phyloP scores from a whole-genome alignment of 768 basidiomycete genomes.

The Pleurotus sapidus region DNA sequence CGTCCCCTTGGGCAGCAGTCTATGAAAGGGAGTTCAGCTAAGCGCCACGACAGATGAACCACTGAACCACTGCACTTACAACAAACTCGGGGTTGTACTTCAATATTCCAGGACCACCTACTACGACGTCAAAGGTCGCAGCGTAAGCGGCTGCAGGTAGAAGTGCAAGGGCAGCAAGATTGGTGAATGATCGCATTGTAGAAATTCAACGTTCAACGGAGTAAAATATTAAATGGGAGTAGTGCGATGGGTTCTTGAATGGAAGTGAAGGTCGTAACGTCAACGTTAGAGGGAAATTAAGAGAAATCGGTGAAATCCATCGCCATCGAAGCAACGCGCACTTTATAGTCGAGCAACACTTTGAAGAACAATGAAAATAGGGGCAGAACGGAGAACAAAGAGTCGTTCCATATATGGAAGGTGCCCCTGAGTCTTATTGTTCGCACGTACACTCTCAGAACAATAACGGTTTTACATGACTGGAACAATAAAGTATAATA shows the following conservation, averaged over 20 bases:
- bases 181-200: background rate
- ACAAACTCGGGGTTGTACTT: constrained; percentile 38
- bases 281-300: constrained; percentile 1
- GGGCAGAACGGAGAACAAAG: background rate
- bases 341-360: background rate
- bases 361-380: background rate
- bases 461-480: background rate
- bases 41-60: background rate
- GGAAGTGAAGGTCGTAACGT: constrained; percentile 4
- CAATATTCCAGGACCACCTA: constrained; percentile 43
- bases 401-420: background rate
- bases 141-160: constrained; percentile 15
- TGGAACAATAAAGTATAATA: background rate
- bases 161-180: constrained; percentile 25
- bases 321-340: background rate
- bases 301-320: background rate
- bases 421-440: background rate
- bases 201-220: background rate
- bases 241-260: background rate
- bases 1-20: constrained; percentile 46
- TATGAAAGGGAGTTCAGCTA: constrained; percentile 14
- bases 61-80: constrained; percentile 23
- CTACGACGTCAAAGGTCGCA: constrained; percentile 39
- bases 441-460: background rate
- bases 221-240: background rate